Conservation (phyloP, 1,284 basidiomycete species). For the Wolfiporia cocos region DNA sequence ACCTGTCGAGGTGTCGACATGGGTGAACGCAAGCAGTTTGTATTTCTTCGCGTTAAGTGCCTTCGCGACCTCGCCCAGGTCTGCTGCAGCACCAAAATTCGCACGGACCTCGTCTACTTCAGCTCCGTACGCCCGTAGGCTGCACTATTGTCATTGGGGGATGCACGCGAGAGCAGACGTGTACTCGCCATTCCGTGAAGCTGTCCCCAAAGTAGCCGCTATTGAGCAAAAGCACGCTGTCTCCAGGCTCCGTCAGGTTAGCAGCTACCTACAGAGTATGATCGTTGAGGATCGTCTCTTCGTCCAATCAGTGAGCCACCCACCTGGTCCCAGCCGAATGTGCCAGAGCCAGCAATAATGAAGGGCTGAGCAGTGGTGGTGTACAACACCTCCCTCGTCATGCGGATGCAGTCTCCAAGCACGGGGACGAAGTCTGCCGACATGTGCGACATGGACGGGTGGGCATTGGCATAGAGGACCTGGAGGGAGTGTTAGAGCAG, state of each 20-base stretch:
- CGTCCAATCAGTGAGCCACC: conserved; percentile 9
- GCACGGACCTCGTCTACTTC: conserved; percentile 86
- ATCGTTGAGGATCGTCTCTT: no score
- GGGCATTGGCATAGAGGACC: conserved; percentile 79
- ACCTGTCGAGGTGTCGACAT: conserved; percentile 92
- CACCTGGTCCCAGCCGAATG: conserved; percentile 89
- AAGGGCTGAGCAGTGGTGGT: conserved; percentile 81
- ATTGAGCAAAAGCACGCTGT: conserved; percentile 78
- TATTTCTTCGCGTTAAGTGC: conserved; percentile 81
- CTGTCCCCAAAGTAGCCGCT: conserved; percentile 89
- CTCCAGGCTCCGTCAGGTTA: conserved; percentile 79
- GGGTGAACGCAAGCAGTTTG: conserved; percentile 91
- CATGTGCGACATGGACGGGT: conserved; percentile 87
- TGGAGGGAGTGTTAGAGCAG: conserved; percentile 17
- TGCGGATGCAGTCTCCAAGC: conserved; percentile 87
- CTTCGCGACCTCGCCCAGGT: conserved; percentile 57
- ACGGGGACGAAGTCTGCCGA: conserved; percentile 87
- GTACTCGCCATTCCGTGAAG: conserved; percentile 71
- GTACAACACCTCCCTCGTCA: conserved; percentile 77
- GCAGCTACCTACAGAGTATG: conserved; percentile 51
- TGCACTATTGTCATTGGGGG: conserved; percentile 22
- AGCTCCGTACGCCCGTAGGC: conserved; percentile 86
- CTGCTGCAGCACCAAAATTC: conserved; percentile 75
- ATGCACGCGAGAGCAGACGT: not conserved
- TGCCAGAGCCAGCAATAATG: conserved; percentile 91